Evolutionary conservation across 2,329 filamentous ascomycete genomes (phyloP), one percentile per base, ranked within the genome.

Genomic region (Alternaria sp.): DNA sequence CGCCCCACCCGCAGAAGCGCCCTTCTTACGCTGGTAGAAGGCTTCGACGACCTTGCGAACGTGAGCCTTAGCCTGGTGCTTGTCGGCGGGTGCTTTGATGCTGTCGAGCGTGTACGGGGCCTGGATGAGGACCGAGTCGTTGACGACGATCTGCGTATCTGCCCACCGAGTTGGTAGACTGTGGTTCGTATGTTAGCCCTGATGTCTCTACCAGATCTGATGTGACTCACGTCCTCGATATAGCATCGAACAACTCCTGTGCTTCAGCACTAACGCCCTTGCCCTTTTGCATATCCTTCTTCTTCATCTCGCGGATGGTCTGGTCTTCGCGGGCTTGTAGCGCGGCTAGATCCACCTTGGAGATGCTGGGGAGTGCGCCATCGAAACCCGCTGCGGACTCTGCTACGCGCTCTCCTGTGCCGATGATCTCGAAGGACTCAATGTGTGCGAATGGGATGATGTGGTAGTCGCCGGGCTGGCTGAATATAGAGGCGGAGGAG

Each of bases 211-310:
- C 23, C 19, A 17, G 9, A 2, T 40, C 21, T 44, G 25, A 40
- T 13, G 9, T 15, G 21, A 76, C 83, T 66, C 73, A 88, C 77
- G 87, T 87, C 69, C 86, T 84, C 64, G 83, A 85, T 57, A 90
- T 83, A 11, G 85, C 83, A 79, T 90, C 87, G 69, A 88, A 90
- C 15, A 90, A 80, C 57, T 88, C 87, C 77, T 90, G 88, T 25
- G 85, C 88, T 66, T 89, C 87, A 40, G 81, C 83, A 40, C 83
- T 86, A 8, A 90, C 88, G 10, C 87, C 87, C 76, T 87, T 88
- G 58, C 87, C 88, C 62, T 84, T 83, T 58, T 85, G 83, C n/a
- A 83, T 81, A 67, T 89, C 87, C 64, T 83, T 77, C 64, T 88
- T 85, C 72, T 88, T 86, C 68, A 87, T 79, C 68, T 87, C 83